Base-by-base conservation (phyloP, 768 basidiomycete genomes). In the Russula vinacea region DNA sequence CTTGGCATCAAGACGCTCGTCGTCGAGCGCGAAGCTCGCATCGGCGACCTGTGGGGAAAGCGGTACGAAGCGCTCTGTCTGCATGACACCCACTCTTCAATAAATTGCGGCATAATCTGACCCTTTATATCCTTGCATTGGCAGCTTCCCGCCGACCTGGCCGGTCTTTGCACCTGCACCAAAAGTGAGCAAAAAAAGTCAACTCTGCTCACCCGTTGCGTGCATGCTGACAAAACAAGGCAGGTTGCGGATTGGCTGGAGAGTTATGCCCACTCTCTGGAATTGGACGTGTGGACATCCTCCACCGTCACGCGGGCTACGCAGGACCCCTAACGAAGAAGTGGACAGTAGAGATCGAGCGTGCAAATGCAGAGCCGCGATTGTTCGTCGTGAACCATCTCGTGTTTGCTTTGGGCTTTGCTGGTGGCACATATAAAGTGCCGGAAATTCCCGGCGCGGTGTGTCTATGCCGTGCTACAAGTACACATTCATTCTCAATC, bases 211-310 rank as follows among this genome's bases (percentile, higher is more conserved):
- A 3, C n/a, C 8, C 10, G 14, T 1, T 2, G 16, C 0, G 10
- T 37, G 42, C 13, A 44, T 6, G 37, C 49, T 65, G 59, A 65
- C 49, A 13, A 24, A 26, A 44, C 19, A 32, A 37, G n/a, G 19
- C 69, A 86, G 80, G 73, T 89, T 16, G 87, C 86, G 0, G 82
- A 84, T 64, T 88, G 85, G 85, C 78, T 89, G 3, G 87, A 88
- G 73, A 77, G 73, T 61, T 89, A 87, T 70, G 85, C 84, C 1
- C 78, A 82, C 13, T 70, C 77, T 2, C 72, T 88, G 62, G 87
- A 88, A 64, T 74, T 89, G 58, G 83, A 86, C 67, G 79, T 85
- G 6, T 88, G 87, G 87, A 83, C 80, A n/a, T 81, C 70, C 10
- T 71, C 74, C 19, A 70, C 61, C 2, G 62, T 67, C 47, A 61